A percentile compares a stretch with the other conserved stretches of the same genome.
phyloP scores from a whole-genome alignment of 805 yeast species.

The Cyberlindnera petersonii region DNA sequence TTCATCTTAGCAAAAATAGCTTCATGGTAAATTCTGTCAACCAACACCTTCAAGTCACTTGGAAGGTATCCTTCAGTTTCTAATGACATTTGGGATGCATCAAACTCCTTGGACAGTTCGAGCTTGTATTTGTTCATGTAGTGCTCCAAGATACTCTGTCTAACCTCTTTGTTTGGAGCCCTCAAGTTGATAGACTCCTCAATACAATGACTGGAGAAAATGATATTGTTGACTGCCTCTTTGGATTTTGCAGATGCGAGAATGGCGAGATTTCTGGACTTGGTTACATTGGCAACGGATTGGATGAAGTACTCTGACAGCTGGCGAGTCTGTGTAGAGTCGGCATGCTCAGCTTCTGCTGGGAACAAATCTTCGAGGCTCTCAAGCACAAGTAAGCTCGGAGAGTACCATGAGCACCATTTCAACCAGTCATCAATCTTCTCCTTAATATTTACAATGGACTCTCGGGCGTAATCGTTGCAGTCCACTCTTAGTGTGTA shows the following conservation, averaged over 20 bases:
- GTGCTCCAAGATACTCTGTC: constrained; percentile 43
- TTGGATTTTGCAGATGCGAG: constrained; percentile 62
- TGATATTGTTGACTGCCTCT: constrained; percentile 55
- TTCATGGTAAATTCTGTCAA: constrained; percentile 66
- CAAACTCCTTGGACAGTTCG: constrained; percentile 37
- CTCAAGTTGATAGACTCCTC: constrained; percentile 57
- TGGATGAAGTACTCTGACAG: constrained; percentile 57
- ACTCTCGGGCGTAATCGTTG: constrained; percentile 54
- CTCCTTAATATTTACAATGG: constrained; percentile 41
- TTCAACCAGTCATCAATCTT: constrained; percentile 42
- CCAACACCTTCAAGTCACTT: constrained; percentile 66
- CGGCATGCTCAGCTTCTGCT: constrained; percentile 54
- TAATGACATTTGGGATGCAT: constrained; percentile 48
- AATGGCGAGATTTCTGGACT: constrained; percentile 46
- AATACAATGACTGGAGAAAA: constrained; percentile 67
- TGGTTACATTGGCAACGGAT: constrained; percentile 37
- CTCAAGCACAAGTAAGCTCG: constrained; percentile 71
- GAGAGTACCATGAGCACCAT: constrained; percentile 70
- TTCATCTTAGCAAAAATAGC: constrained; percentile 19
- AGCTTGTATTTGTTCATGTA: constrained; percentile 26
- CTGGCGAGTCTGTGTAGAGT: constrained; percentile 58
- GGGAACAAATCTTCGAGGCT: constrained; percentile 72
- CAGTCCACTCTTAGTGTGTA: constrained; percentile 51
- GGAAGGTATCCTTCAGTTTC: constrained; percentile 92
- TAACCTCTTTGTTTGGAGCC: constrained; percentile 64